These are phyloP conservation scores for Tetraselmis chui DNA, from an alignment of 139 green algal species.

Conservation along the genomic window DNA sequence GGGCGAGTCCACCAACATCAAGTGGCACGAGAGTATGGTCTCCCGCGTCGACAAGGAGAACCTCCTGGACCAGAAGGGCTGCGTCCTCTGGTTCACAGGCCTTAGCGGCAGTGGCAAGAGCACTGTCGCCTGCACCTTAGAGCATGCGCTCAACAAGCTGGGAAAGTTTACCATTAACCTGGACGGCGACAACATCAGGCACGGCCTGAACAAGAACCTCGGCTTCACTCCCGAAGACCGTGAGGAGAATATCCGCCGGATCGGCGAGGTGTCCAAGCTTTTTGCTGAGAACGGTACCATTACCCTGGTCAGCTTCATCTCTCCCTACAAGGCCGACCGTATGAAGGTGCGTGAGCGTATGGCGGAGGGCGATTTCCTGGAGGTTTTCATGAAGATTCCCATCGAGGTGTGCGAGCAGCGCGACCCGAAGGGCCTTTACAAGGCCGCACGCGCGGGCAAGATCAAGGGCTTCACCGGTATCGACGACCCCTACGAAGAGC, in stretches of 20 bases:
- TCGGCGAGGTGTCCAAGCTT: conserved; percentile 90
- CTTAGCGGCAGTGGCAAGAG: conserved; percentile 70
- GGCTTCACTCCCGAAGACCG: conserved; percentile 77
- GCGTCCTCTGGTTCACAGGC: conserved; percentile 84
- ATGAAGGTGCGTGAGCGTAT: conserved; percentile 56
- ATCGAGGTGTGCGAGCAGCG: conserved; percentile 83
- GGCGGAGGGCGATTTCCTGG: conserved; percentile 62
- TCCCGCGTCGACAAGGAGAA: conserved; percentile 58
- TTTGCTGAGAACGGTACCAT: conserved; percentile 83
- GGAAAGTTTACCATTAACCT: conserved; percentile 72
- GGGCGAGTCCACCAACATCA: conserved; percentile 80
- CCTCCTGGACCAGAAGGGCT: conserved; percentile 72
- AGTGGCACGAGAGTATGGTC: conserved; percentile 80
- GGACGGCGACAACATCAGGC: conserved; percentile 92
- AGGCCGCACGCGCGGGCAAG: conserved; percentile 79
- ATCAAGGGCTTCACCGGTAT: conserved; percentile 91
- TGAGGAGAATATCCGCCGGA: conserved; percentile 90
- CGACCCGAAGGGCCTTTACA: conserved; percentile 95
- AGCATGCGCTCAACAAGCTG: conserved; percentile 64
- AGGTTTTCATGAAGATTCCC: conserved; percentile 89
- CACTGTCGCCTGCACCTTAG: conserved; percentile 59
- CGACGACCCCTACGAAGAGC: conserved; percentile 90
- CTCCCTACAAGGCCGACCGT: conserved; percentile 76
- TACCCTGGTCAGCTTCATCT: conserved; percentile 90
- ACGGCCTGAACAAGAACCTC: conserved; percentile 89